Percentiles rank a stretch among this genome's conserved stretches.
Evolutionary conservation across 495 filamentous ascomycete species (phyloP).

Genomic region (Lasiosphaeria ovina): DNA sequence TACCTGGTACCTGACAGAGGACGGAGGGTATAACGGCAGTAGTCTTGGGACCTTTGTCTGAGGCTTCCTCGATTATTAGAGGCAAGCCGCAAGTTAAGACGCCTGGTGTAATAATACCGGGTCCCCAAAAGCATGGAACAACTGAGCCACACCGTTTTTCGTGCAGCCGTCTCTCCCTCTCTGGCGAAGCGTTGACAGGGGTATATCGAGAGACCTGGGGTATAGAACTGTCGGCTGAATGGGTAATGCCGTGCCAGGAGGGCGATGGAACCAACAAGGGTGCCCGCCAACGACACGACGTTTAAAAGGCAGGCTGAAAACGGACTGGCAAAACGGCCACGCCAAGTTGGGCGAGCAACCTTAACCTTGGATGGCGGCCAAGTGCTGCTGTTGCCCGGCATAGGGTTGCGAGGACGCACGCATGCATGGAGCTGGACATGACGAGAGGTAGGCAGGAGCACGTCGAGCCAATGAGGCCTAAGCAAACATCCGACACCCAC

Average conservation of each 20-base stretch:
- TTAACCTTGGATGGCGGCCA: slow-evolving; percentile 17
- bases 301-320: slow-evolving; percentile 27
- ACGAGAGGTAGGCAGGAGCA: slow-evolving; percentile 25
- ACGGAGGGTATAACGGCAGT: slow-evolving; percentile 32
- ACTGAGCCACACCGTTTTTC: slow-evolving; percentile 49
- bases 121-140: slow-evolving; percentile 36
- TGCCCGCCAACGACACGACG: slow-evolving; percentile 29
- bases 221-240: slow-evolving; percentile 53
- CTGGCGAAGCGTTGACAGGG: slow-evolving; percentile 31
- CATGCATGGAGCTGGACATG: slow-evolving; percentile 29
- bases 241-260: slow-evolving; percentile 52
- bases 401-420: slow-evolving; percentile 25
- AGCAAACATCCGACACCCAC: slow-evolving; percentile 34
- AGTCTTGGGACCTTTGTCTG: slow-evolving; percentile 34
- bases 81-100: slow-evolving; percentile 42
- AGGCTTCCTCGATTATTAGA: slow-evolving; percentile 40
- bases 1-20: slow-evolving; percentile 42
- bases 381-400: slow-evolving; percentile 23
- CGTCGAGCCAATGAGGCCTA: slow-evolving; percentile 29
- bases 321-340: slow-evolving; percentile 25
- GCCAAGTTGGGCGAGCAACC: slow-evolving; percentile 21
- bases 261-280: slow-evolving; percentile 44
- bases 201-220: slow-evolving; percentile 42
- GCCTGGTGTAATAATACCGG: slow-evolving; percentile 39
- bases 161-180: neutral